A percentile compares a stretch with the other conserved stretches of the same genome.
Evolutionary conservation across 805 yeast species (phyloP).

Genomic region (Cyberlindnera japonica): DNA sequence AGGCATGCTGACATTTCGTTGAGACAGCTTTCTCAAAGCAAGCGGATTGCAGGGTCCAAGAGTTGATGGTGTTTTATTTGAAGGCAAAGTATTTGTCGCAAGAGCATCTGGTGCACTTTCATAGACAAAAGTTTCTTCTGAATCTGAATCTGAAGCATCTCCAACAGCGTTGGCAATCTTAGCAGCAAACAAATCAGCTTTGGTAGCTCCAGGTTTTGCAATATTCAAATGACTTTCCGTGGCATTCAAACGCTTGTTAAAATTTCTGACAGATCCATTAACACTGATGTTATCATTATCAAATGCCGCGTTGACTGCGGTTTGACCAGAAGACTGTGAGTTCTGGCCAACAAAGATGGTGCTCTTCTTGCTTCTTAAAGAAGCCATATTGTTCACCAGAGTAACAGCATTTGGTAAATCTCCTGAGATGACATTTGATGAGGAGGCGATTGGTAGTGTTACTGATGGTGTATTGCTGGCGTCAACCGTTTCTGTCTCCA

Average conservation of each 20-base stretch:
- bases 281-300: conserved; percentile 23
- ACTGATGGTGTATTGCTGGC: conserved; percentile 33
- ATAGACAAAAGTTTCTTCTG: conserved; percentile 95
- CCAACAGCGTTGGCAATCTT: conserved; percentile 91
- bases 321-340: conserved; percentile 11
- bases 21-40: conserved; percentile 22
- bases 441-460: conserved; percentile 25
- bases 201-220: conserved; percentile 43
- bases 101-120: conserved; percentile 41
- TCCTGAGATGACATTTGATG: conserved; percentile 13
- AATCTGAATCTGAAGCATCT: conserved; percentile 81
- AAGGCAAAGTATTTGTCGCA: conserved; percentile 20
- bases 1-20: conserved; percentile 28
- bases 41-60: conserved; percentile 15
- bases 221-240: conserved; percentile 20
- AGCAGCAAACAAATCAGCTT: conserved; percentile 94
- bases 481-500: conserved; percentile 61
- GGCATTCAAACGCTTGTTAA: conserved; percentile 18
- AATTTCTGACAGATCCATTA: conserved; percentile 26
- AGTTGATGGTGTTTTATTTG: conserved; percentile 13
- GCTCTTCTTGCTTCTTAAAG: conserved; percentile 35
- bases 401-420: conserved; percentile 25
- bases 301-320: conserved; percentile 9
- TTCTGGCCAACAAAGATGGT: conserved; percentile 26
- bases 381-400: conserved; percentile 27